phyloP scores from a whole-genome alignment of 208 protist species.

The Trypanosoma rangeli region DNA sequence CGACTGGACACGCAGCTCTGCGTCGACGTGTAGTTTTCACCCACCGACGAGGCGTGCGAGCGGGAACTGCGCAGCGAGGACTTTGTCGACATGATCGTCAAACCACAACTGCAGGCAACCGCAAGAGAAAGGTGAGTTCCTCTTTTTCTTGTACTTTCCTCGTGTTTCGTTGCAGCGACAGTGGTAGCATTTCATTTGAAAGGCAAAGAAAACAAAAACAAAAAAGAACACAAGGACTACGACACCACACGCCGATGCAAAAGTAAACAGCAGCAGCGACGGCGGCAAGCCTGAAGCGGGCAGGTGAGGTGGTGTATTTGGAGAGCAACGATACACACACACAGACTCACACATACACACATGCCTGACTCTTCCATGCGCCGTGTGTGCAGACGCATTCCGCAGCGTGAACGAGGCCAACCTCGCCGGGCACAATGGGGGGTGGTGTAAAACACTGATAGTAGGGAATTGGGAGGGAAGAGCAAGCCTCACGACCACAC shows the following conservation, averaged over 20 bases:
- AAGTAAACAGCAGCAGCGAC: too few species aligned
- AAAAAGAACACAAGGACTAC: background rate
- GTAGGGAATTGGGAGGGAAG: background rate
- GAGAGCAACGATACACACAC: too few species aligned
- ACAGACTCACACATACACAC: too few species aligned
- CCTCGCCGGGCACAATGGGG: too few species aligned
- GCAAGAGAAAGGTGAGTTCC: background rate
- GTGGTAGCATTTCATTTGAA: background rate
- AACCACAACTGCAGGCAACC: background rate
- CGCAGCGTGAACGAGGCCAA: too few species aligned
- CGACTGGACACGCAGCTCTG: slow-evolving; percentile 43
- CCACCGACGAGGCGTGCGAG: slow-evolving; percentile 56
- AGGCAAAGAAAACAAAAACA: background rate
- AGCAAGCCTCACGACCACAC: background rate
- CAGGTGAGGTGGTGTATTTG: too few species aligned
- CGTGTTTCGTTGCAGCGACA: background rate
- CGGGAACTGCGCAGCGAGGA: slow-evolving; percentile 52
- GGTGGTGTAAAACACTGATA: background rate
- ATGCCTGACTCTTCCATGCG: too few species aligned
- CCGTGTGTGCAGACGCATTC: too few species aligned
- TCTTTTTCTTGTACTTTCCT: slow-evolving; percentile 3
- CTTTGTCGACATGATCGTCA: slow-evolving; percentile 49
- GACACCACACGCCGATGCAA: background rate
- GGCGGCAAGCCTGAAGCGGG: too few species aligned
- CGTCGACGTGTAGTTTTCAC: slow-evolving; percentile 47